Conservation (phyloP, 2,329 filamentous ascomycete species). For the Xylaria sp. region DNA sequence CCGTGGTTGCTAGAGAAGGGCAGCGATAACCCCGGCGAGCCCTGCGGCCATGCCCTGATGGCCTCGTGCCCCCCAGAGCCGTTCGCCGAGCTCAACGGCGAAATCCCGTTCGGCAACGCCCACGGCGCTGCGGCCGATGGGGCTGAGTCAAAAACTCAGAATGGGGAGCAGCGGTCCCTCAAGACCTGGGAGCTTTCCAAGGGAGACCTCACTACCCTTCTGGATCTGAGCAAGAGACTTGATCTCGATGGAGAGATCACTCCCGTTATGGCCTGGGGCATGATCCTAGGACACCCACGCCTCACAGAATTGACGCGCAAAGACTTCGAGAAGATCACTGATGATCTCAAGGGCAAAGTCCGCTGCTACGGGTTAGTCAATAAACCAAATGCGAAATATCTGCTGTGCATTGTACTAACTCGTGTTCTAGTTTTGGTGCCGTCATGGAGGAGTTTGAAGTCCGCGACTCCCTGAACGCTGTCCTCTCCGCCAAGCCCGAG, state of each 20-base stretch:
- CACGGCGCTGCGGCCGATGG: conserved; percentile 43
- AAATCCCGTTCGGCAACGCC: conserved; percentile 63
- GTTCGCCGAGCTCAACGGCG: conserved; percentile 59
- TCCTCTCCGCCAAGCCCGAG: conserved; percentile 69
- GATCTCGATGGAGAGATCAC: conserved; percentile 91
- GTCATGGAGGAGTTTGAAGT: conserved; percentile 76
- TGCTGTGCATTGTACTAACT: conserved; percentile 31
- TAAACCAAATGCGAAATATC: too few species aligned
- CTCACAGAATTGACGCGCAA: conserved; percentile 71
- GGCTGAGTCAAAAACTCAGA: conserved; percentile 58
- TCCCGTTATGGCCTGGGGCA: conserved; percentile 93
- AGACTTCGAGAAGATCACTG: conserved; percentile 77
- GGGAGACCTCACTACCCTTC: conserved; percentile 79
- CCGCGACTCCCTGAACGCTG: conserved; percentile 77
- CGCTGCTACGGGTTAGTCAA: conserved; percentile 87
- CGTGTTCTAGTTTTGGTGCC: conserved; percentile 63
- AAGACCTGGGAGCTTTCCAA: conserved; percentile 84
- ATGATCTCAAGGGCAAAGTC: conserved; percentile 81
- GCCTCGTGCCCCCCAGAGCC: conserved; percentile 83
- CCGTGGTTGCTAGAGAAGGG: conserved; percentile 76
- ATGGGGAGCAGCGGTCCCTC: conserved; percentile 55
- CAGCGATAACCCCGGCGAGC: conserved; percentile 68
- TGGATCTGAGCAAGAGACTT: conserved; percentile 84
- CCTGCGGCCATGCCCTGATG: conserved; percentile 94
- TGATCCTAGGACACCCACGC: conserved; percentile 77